phyloP scores from a whole-genome alignment of 1,284 basidiomycete species.

The Papiliotrema terrestris region DNA sequence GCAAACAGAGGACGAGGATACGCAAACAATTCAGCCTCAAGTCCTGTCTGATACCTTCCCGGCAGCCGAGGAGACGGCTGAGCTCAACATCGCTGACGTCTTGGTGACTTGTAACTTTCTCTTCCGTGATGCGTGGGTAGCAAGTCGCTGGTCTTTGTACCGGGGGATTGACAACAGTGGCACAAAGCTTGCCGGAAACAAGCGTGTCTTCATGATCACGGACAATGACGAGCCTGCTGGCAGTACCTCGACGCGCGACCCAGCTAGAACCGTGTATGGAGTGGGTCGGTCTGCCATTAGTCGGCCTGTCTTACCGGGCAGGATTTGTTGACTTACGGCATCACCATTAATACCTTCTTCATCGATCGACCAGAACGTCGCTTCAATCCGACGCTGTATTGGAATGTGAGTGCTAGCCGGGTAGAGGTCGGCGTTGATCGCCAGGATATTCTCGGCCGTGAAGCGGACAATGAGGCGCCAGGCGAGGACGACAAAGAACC shows the following conservation, averaged over 20 bases:
- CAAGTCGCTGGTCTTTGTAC: background rate
- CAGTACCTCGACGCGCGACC: slow-evolving; percentile 28
- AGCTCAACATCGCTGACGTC: slow-evolving; percentile 66
- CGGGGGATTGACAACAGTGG: slow-evolving; percentile 53
- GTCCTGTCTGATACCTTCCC: slow-evolving; percentile 37
- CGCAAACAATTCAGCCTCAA: slow-evolving; percentile 28
- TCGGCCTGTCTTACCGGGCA: slow-evolving; percentile 35
- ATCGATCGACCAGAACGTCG: slow-evolving; percentile 66
- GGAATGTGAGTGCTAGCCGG: slow-evolving; percentile 60
- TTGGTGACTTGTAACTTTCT: slow-evolving; percentile 84
- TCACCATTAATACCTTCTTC: slow-evolving; percentile 87
- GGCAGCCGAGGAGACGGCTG: slow-evolving; percentile 27
- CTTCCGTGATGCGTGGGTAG: slow-evolving; percentile 70
- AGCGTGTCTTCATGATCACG: slow-evolving; percentile 88
- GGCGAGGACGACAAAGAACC: slow-evolving; percentile 53
- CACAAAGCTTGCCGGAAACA: slow-evolving; percentile 68
- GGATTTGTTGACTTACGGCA: slow-evolving; percentile 79
- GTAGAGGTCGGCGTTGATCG: background rate
- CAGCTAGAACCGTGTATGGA: slow-evolving; percentile 38
- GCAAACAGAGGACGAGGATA: slow-evolving; percentile 17
- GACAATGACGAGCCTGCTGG: slow-evolving; percentile 70
- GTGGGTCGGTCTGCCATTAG: slow-evolving; percentile 16
- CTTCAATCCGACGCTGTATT: slow-evolving; percentile 77
- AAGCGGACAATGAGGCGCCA: slow-evolving; percentile 51
- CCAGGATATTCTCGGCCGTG: slow-evolving; percentile 58